Percentiles rank a stretch among this genome's conserved stretches.
Conservation (phyloP, 805 yeast species). For the Candida ulmi region DNA sequence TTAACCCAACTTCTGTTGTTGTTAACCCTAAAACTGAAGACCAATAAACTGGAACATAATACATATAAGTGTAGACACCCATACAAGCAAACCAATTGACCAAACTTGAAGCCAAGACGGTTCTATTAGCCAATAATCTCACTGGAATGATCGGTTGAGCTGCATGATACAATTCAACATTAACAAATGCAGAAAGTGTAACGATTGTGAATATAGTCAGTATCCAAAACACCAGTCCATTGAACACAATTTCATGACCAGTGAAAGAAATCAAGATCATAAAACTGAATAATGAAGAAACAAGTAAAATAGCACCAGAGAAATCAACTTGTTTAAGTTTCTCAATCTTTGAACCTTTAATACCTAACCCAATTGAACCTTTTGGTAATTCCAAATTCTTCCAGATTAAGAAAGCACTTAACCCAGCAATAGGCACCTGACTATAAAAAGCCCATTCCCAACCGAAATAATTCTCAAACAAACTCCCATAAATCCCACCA, state of each 20-base stretch:
- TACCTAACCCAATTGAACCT: constrained; percentile 52
- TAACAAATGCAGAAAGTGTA: constrained; percentile 33
- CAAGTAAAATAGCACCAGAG: constrained; percentile 57
- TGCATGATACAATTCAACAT: constrained; percentile 37
- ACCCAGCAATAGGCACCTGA: constrained; percentile 47
- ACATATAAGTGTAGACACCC: constrained; percentile 57
- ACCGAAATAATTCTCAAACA: constrained; percentile 44
- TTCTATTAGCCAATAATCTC: constrained; percentile 44
- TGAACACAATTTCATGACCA: constrained; percentile 48
- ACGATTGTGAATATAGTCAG: constrained; percentile 29
- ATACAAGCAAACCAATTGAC: constrained; percentile 67
- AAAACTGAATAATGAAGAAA: constrained; percentile 48
- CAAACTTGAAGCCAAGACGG: constrained; percentile 58
- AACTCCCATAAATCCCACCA: constrained; percentile 62
- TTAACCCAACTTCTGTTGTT: constrained; percentile 52
- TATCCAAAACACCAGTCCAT: constrained; percentile 34
- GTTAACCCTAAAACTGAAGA: constrained; percentile 45
- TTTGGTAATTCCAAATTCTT: constrained; percentile 32
- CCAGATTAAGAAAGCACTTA: constrained; percentile 34
- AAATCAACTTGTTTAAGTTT: constrained; percentile 59
- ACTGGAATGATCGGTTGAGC: constrained; percentile 61
- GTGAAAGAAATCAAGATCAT: constrained; percentile 64
- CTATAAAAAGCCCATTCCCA: constrained; percentile 62
- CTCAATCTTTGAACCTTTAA: constrained; percentile 34
- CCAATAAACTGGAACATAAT: constrained; percentile 66